phyloP scores from a whole-genome alignment of 2,329 filamentous ascomycete genomes.

The Penicillium concentricum region DNA sequence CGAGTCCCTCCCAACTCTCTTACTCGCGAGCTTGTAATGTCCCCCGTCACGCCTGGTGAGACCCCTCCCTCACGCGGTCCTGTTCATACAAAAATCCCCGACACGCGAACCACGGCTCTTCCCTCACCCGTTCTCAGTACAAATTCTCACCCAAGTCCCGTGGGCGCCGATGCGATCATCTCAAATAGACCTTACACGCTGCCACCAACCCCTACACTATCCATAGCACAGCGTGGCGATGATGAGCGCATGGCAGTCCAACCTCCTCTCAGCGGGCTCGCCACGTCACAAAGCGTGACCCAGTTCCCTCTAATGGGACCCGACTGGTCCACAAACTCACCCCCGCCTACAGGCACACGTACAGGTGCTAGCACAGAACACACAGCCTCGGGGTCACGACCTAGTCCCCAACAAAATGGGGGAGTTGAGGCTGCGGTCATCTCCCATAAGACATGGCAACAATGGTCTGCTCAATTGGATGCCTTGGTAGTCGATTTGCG shows the following conservation, averaged over 20 bases:
- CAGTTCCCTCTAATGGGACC: background rate
- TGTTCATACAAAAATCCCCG: conserved; percentile 6
- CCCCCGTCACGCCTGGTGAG: conserved; percentile 20
- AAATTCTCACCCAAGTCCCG: conserved; percentile 28
- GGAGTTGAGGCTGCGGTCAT: background rate
- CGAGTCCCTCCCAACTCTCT: background rate
- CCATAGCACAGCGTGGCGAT: background rate
- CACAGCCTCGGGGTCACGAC: background rate
- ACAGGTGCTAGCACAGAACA: background rate
- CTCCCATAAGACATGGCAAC: conserved; percentile 8
- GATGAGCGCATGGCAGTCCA: conserved; percentile 2
- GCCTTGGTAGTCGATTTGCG: background rate
- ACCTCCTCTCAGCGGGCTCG: background rate
- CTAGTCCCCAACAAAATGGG: background rate
- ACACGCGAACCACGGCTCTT: conserved; percentile 18
- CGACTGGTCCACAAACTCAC: background rate
- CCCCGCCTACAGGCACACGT: background rate
- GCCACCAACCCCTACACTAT: background rate
- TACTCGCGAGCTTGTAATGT: conserved; percentile 12
- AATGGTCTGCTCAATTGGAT: conserved; percentile 7
- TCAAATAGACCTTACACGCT: background rate
- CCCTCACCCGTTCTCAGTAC: conserved; percentile 33
- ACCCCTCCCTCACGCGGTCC: conserved; percentile 1
- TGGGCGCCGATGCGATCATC: conserved; percentile 10
- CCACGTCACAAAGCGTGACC: background rate